Conservation (phyloP, 495 filamentous ascomycete species). For the Xylaria sp. region DNA sequence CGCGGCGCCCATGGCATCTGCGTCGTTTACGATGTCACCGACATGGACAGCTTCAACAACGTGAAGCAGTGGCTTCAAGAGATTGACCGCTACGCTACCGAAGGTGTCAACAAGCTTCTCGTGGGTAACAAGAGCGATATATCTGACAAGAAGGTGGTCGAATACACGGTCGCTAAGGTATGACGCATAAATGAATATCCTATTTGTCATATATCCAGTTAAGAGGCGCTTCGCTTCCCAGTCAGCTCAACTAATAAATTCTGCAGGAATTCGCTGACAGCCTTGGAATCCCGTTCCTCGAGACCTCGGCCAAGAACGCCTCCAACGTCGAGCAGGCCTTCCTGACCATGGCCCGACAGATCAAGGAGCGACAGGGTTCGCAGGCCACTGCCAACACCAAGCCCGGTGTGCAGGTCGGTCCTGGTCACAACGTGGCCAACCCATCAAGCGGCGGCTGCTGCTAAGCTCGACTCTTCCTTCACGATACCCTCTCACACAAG, state of each 20-base stretch:
- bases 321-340: constrained; percentile 99
- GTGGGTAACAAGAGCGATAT: constrained; percentile 99
- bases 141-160: constrained; percentile 99
- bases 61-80: constrained; percentile 99
- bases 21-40: constrained; percentile 99
- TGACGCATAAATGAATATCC: constrained; percentile 28
- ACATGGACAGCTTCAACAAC: constrained; percentile 99
- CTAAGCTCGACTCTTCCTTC: constrained; percentile 59
- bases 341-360: constrained; percentile 99
- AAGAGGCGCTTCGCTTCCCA: not conserved
- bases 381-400: constrained; percentile 96
- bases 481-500: constrained; percentile 43
- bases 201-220: not conserved
- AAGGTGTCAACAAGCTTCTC: constrained; percentile 98
- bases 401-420: constrained; percentile 92
- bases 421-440: constrained; percentile 92
- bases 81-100: constrained; percentile 97
- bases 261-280: constrained; percentile 96
- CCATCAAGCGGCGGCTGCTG: constrained; percentile 92
- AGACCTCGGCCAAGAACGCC: constrained; percentile 99
- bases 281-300: constrained; percentile 98
- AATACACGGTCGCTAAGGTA: constrained; percentile 99
- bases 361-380: constrained; percentile 99
- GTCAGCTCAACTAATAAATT: constrained; percentile 26
- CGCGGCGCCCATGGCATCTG: constrained; percentile 98